Base-by-base conservation (phyloP, 2,329 filamentous ascomycete species). In the Raffaelea arxii region DNA sequence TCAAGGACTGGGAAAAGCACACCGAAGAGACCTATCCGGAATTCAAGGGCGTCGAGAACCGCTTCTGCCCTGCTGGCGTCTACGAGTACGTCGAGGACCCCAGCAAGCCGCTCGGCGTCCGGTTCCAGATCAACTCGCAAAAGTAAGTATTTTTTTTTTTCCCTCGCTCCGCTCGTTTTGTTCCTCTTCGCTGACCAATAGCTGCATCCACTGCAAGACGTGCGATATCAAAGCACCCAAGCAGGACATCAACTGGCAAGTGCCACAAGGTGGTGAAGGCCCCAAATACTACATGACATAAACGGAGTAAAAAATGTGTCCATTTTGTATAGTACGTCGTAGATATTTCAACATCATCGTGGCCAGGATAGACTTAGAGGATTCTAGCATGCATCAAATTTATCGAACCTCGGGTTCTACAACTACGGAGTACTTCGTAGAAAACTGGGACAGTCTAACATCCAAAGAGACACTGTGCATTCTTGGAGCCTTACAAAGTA, bases 181-280 rank as follows among this genome's bases (percentile, higher is more conserved):
- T 19, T 16, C 18, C 14, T 39, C 21, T 11, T 12, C 4, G 3
- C 27, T 16, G 3, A 16, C 25, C 37, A 4, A 18, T 56, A 95
- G 90, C 68, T 98, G 92, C 64, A 94, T 98, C 54, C 92, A 98
- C 68, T 98, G 92, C 76, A 98, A 98, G 77, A 98, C 92, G 14
- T 98, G 92, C 64, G 92, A 98, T 65, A 98, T 98, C 70, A 98
- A 98, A 71, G 91, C 88, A 16, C 92, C 92, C 7, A 79, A 83
- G 52, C 92, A 98, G 70, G 92, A 97, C 62, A 97, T 98, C 67
- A 96, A 95, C 65, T 95, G 88, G 88, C 80, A 88, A 56, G 92
- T 92, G 25, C 92, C 92, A 6, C 89, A 96, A 62, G 90, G 92
- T 54, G 92, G 91, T 44, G 92, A 82, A 56, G 80, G 80, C 1